Evolutionary conservation across 306 rosid species (phyloP).

Genomic region (Gleditsia sinensis): DNA sequence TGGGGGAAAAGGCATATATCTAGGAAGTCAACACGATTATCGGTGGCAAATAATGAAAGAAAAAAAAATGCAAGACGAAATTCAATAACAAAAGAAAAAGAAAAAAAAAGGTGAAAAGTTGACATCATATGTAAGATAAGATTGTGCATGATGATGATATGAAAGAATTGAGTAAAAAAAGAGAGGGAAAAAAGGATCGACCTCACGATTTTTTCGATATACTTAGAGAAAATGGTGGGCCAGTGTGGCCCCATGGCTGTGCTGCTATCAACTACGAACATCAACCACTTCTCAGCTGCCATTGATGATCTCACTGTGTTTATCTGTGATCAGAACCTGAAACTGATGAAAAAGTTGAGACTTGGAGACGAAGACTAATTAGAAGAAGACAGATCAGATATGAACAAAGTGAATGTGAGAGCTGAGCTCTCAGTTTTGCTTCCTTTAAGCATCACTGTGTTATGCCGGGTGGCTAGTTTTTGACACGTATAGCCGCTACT

Average conservation of each 20-base stretch:
- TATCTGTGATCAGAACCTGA: background rate
- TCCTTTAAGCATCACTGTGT: background rate
- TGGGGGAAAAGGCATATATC: no score
- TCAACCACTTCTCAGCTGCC: background rate
- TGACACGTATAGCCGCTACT: background rate
- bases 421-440: background rate
- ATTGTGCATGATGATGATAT: background rate
- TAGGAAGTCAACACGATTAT: no score
- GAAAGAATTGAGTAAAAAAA: background rate
- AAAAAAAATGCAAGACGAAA: no score
- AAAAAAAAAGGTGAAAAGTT: background rate
- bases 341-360: background rate
- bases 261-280: slow-evolving; percentile 10
- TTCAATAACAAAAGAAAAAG: no score
- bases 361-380: background rate
- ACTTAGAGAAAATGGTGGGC: background rate
- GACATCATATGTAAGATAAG: background rate
- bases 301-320: background rate
- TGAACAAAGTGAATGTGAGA: no score
- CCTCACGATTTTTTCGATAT: slow-evolving; percentile 9
- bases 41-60: no score
- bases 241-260: background rate
- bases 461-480: background rate
- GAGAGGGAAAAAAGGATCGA: background rate
- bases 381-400: background rate